These are phyloP conservation scores for Cyberlindnera mississippiensis DNA, from an alignment of 805 yeast species.

Conservation along the genomic window DNA sequence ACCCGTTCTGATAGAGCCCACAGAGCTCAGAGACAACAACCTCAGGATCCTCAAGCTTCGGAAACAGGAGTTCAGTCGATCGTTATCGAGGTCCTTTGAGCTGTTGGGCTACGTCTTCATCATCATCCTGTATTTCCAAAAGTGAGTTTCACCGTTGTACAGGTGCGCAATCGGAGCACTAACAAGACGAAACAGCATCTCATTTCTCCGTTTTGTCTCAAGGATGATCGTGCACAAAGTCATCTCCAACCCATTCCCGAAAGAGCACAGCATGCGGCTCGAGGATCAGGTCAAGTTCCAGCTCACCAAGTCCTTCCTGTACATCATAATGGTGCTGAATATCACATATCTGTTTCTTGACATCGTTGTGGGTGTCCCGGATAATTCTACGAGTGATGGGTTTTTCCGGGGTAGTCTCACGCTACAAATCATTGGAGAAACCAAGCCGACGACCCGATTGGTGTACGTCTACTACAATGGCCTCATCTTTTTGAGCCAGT, in stretches of 20 bases:
- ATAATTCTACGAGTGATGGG: not conserved
- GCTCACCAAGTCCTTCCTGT: conserved; percentile 30
- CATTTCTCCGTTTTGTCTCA: conserved; percentile 27
- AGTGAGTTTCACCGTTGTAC: too few species aligned
- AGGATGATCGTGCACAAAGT: conserved; percentile 37
- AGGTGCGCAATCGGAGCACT: conserved; percentile 6
- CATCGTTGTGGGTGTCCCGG: conserved; percentile 31
- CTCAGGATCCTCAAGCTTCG: conserved; percentile 17
- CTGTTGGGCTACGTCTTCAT: conserved; percentile 23
- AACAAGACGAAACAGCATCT: conserved; percentile 16
- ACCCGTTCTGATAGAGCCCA: conserved; percentile 2
- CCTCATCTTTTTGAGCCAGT: conserved; percentile 30
- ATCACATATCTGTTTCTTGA: conserved; percentile 31
- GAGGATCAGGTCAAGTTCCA: conserved; percentile 21
- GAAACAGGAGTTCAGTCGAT: conserved; percentile 18
- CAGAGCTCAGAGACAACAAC: conserved; percentile 16
- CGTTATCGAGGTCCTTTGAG: conserved; percentile 15
- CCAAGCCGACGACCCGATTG: conserved; percentile 27
- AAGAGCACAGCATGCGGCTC: conserved; percentile 21
- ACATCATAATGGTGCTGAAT: conserved; percentile 25
- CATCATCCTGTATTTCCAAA: conserved; percentile 21
- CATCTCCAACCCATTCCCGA: conserved; percentile 39
- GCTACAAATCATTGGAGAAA: conserved; percentile 47
- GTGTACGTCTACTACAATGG: conserved; percentile 30
- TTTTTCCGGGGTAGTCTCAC: conserved; percentile 35